A percentile compares a stretch with the other conserved stretches of the same genome.
phyloP scores from a whole-genome alignment of 148 eudicot genomes.

The Fallopia convolvulus region DNA sequence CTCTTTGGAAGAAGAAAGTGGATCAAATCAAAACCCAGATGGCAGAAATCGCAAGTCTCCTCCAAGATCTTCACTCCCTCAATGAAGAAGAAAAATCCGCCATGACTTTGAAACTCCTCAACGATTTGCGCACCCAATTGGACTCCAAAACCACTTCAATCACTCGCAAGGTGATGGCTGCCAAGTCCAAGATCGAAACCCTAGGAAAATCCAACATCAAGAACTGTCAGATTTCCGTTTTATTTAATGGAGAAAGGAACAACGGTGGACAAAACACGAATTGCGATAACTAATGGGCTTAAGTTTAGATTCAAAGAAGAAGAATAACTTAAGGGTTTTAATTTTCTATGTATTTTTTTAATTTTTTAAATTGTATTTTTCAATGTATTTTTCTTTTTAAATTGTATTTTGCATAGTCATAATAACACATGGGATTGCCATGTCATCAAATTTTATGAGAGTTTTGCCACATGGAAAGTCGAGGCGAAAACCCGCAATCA shows the following conservation, averaged over 20 bases:
- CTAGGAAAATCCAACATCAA: slow-evolving; percentile 42
- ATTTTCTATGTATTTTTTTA: no score
- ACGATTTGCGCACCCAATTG: slow-evolving; percentile 63
- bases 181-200: slow-evolving; percentile 48
- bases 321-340: no score
- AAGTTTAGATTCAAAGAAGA: slow-evolving; percentile 52
- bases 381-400: no score
- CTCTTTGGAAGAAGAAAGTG: no score
- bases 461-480: no score
- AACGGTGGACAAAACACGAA: slow-evolving; percentile 52
- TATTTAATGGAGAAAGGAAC: slow-evolving; percentile 36
- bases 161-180: slow-evolving; percentile 49
- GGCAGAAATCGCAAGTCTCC: slow-evolving; percentile 57
- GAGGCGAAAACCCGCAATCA: no score
- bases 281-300: slow-evolving; percentile 56
- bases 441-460: no score
- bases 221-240: slow-evolving; percentile 29
- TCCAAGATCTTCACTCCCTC: slow-evolving; percentile 57
- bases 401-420: no score
- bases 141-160: slow-evolving; percentile 63
- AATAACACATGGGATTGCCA: no score
- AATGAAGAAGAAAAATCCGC: slow-evolving; percentile 69
- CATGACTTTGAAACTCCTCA: slow-evolving; percentile 55
- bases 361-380: no score
- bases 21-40: slow-evolving; percentile 49